phyloP scores from a whole-genome alignment of 225 moss, liverwort and hornwort species.

The Pseudisothecium myosuroides region DNA sequence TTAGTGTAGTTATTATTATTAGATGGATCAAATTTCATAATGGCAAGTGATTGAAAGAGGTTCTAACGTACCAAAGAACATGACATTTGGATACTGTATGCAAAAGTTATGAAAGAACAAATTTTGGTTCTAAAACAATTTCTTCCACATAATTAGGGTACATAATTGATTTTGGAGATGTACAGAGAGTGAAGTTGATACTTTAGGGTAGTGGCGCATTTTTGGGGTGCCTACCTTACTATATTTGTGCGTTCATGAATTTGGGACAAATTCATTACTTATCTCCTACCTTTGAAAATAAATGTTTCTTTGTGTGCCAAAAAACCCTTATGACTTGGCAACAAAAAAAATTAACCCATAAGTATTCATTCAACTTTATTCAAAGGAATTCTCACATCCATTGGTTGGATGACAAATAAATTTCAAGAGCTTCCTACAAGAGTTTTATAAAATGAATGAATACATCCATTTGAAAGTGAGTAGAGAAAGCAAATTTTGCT shows the following conservation, averaged over 20 bases:
- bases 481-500: not conserved
- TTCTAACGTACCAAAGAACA: too few relatives aligned
- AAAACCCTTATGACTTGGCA: not conserved
- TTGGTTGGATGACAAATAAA: not conserved
- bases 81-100: too few relatives aligned
- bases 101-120: too few relatives aligned
- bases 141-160: too few relatives aligned
- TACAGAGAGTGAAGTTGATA: too few relatives aligned
- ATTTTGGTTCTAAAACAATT: too few relatives aligned
- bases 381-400: accelerated
- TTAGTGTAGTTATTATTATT: too few relatives aligned
- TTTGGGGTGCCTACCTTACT: accelerated
- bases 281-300: not conserved
- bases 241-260: not conserved
- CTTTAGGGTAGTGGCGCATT: too few relatives aligned
- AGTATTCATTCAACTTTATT: not conserved
- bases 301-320: accelerated
- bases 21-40: too few relatives aligned
- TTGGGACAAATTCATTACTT: not conserved
- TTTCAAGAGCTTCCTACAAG: not conserved
- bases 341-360: not conserved
- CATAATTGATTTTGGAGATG: too few relatives aligned
- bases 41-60: too few relatives aligned
- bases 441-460: not conserved
- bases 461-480: not conserved